Base-by-base conservation (phyloP, 176 grass and related monocot species). In the Musa schizocarpa region DNA sequence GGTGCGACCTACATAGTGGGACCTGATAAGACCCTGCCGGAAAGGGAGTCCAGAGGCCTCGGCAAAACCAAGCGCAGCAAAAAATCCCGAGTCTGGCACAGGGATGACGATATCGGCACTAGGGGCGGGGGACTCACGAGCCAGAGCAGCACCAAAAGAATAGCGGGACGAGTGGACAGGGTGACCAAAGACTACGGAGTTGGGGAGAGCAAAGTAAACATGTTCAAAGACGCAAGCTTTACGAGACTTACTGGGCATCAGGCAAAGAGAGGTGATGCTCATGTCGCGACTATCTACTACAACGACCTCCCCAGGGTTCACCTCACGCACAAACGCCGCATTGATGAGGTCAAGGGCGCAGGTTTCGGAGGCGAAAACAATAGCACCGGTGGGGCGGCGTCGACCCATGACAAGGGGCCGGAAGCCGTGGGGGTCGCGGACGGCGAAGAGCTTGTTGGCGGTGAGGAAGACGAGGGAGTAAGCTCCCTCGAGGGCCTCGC, bases 151-250 rank as follows among this genome's bases (percentile, higher is more conserved):
- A 57, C 93, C 93, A 49, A 88, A 96, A 16, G 89, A 85, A 14
- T 7, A 90, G 68, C 93, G 87, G 19, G 89, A 88, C 24, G 69
- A 85, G 53, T 96, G 87, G 75, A 96, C 89, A 5, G 76, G 75
- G 83, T 78, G 84, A 2, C 87, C 85, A 52, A 92, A 96, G 11
- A 96, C 87, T 57, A 90, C 43, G 8, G 89, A 96, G 68, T 96
- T 86, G 65, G 93, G 93, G 17, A 96, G 81, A 17, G 93, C 81
- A 53, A 92, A 96, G 83, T 96, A 92, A 74, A 96, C 89, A 81
- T 96, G 93, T 74, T 96, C 93, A 54, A 96, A 96, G 34, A 96
- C 82, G 83, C 93, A 96, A 8, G 93, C 86, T 84, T 92, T 92
- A 23, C 89, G 89, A 0, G 87, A 87, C 54, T 82, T 86, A 23